These are phyloP conservation scores for Suillus paluster DNA, from an alignment of 768 basidiomycete species.

Conservation along the genomic window DNA sequence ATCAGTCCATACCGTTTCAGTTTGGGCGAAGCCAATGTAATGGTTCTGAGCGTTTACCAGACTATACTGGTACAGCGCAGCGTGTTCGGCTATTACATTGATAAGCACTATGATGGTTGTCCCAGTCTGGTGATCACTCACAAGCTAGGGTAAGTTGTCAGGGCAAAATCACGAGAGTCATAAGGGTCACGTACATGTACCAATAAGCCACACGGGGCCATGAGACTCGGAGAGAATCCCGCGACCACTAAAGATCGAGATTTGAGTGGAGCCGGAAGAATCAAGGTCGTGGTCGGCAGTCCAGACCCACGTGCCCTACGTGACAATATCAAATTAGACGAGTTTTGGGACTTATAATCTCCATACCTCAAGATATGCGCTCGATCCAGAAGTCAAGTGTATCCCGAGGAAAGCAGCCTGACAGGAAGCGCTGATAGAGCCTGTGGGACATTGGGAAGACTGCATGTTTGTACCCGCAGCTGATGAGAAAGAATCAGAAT, in stretches of 20 bases:
- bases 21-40: slow-evolving; percentile 56
- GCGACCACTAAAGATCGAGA: slow-evolving; percentile 65
- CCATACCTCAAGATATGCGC: slow-evolving; percentile 66
- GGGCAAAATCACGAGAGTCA: neutral
- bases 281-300: slow-evolving; percentile 82
- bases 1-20: slow-evolving; percentile 46
- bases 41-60: slow-evolving; percentile 49
- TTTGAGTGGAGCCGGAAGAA: slow-evolving; percentile 46
- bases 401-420: slow-evolving; percentile 68
- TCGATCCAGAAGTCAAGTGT: slow-evolving; percentile 58
- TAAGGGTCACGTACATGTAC: slow-evolving; percentile 48
- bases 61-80: slow-evolving; percentile 52
- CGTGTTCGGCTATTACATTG: slow-evolving; percentile 45
- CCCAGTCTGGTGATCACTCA: slow-evolving; percentile 16
- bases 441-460: slow-evolving; percentile 47
- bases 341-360: neutral
- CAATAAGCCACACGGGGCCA: slow-evolving; percentile 84
- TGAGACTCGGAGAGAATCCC: slow-evolving; percentile 75
- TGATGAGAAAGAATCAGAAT: slow-evolving; percentile 28
- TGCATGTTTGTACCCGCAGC: slow-evolving; percentile 61
- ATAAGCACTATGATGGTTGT: slow-evolving; percentile 12
- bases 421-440: slow-evolving; percentile 50
- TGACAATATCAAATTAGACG: slow-evolving; percentile 5
- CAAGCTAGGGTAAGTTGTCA: slow-evolving; percentile 27
- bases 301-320: slow-evolving; percentile 79